Evolutionary conservation across 306 rosid species (phyloP), one percentile per base, ranked within the genome.

Genomic region (Carpinus viminea): DNA sequence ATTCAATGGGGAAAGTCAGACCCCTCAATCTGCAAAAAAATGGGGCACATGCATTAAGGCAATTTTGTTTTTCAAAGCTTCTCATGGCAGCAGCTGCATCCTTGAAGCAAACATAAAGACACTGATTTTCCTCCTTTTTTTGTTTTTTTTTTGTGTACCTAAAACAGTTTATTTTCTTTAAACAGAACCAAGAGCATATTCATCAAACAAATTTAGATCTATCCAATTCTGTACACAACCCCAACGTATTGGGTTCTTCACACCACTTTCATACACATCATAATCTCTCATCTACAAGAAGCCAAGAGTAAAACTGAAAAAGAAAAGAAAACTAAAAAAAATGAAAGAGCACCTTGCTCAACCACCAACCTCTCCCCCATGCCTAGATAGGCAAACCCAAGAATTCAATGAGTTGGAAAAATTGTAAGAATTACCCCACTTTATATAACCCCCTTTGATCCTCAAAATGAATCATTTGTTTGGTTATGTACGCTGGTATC

Each of bases 201-300:
- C 53, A 73, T 70, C 41, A 51, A 78, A 71, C 81, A 65, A 55
- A 13, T 48, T 70, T 78, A 26, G 72, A 79, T 78, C 72, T 21
- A 80, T 68, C 53, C 53, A 43, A 60, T 72, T 80, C 72, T 85
- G 89, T 88, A 90, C 89, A 86, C 85, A 66, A 45, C 54, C 78
- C 84, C 86, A 69, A 38, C 74, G 60, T 71, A 34, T 75, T 79
- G 87, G 88, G 87, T 85, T 86, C 75, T 84, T 75, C 83, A 81
- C 87, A 83, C 82, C 82, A 86, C 76, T 83, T 81, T 68, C 82
- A 80, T 87, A 88, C 91, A 85, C 80, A 90, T 81, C 81, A 85
- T 82, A 78, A 84, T 53, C 83, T 85, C 89, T 81, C 88, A 83
- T 85, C 90, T 82, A 83, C 84, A 87, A 83, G 70, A 41, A 74